Base-by-base conservation (phyloP, 2,329 filamentous ascomycete species). In the Simplicillium aogashimaense region DNA sequence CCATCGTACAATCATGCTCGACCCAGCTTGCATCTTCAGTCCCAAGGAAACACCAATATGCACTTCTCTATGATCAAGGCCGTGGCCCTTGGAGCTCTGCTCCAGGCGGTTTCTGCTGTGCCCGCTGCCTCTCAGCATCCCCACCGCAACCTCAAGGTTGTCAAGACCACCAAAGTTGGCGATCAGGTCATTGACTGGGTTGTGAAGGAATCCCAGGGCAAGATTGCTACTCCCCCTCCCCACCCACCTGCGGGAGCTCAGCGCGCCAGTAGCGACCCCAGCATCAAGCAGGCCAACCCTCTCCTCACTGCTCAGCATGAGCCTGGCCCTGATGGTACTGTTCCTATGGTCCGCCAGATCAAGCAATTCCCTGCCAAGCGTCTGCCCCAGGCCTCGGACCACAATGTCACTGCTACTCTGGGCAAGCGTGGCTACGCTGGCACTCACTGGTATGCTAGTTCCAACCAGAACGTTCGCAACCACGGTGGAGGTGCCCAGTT, bases 131-230 rank as follows among this genome's bases (percentile, higher is more conserved):
- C 16, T 7, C 20, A 25, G 5, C 20, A 25, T 9, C 9, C 20
- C 9, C 20, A 25, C 20, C 11, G 20, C 16, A 37, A 37, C 12
- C 39, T 46, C 18, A 30, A 40, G 16, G 40, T 48, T 17, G 42
- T 48, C 38, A 41, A 45, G 30, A 47, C 42, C 7, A 48, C 41
- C 10, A 43, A 36, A 10, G 28, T 28, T 25, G 29, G 25, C 3
- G 46, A 45, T 33, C 44, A 47, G 36, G 34, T 39, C 29, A 37
- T 48, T 13, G 46, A 48, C 39, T 48, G 46, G 46, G 39, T 48
- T 16, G 32, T 38, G 18, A 20, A 42, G 33, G 43, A 40, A 5
- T 43, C 45, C 6, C 46, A 48, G 28, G 46, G 43, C 17, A 35
- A 33, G 16, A 40, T 47, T 34, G 45, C 45, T 4, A 25, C 16